phyloP scores from a whole-genome alignment of 768 basidiomycete genomes.

The Amanita inopinata region DNA sequence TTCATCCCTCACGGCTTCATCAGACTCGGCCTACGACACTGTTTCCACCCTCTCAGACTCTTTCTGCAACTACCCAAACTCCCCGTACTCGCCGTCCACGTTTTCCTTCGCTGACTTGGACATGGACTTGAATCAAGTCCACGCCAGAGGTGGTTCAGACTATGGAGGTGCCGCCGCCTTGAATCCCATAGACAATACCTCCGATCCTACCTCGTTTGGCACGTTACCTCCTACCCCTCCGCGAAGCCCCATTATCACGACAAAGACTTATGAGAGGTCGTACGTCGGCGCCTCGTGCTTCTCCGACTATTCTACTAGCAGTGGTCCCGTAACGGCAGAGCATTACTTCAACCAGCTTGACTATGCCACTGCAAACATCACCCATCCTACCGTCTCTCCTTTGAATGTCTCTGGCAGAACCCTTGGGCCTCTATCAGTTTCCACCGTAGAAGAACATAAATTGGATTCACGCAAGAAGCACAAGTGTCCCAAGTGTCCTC shows the following conservation, averaged over 20 bases:
- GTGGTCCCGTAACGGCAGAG: slow-evolving; percentile 33
- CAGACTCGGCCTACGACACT: slow-evolving; percentile 67
- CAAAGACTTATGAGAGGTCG: slow-evolving; percentile 25
- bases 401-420: slow-evolving; percentile 44
- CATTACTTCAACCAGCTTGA: slow-evolving; percentile 32
- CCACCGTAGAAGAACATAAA: slow-evolving; percentile 39
- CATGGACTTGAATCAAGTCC: slow-evolving; percentile 62
- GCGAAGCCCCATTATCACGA: slow-evolving; percentile 34
- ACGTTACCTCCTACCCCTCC: slow-evolving; percentile 48
- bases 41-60: slow-evolving; percentile 61
- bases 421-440: slow-evolving; percentile 30
- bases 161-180: slow-evolving; percentile 34
- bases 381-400: slow-evolving; percentile 46
- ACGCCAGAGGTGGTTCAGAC: slow-evolving; percentile 41
- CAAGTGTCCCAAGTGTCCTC: slow-evolving; percentile 62
- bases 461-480: slow-evolving; percentile 72
- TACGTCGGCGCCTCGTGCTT: slow-evolving; percentile 41
- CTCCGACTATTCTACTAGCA: slow-evolving; percentile 56
- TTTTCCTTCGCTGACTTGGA: slow-evolving; percentile 60
- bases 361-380: slow-evolving; percentile 35
- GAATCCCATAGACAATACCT: slow-evolving; percentile 29
- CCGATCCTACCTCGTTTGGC: slow-evolving; percentile 52
- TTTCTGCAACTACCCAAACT: slow-evolving; percentile 54
- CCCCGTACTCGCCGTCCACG: slow-evolving; percentile 37
- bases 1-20: slow-evolving; percentile 71